phyloP scores from a whole-genome alignment of 2,329 filamentous ascomycete genomes.

The Alternaria sp. region DNA sequence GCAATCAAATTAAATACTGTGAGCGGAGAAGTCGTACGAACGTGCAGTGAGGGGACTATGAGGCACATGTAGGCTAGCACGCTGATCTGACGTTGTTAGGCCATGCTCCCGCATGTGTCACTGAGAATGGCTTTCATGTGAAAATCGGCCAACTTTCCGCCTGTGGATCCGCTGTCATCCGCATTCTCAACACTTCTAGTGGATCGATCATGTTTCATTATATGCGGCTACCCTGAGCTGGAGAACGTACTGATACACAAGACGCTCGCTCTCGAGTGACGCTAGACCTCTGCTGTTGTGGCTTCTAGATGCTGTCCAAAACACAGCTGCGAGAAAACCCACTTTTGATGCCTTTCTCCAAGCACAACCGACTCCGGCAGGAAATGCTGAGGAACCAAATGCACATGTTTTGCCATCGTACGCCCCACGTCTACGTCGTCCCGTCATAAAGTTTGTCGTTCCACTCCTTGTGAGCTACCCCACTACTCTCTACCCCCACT shows the following conservation, averaged over 20 bases:
- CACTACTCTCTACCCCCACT: conserved; percentile 13
- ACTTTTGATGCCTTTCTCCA: conserved; percentile 39
- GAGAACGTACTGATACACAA: conserved; percentile 27
- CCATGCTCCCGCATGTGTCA: conserved; percentile 20
- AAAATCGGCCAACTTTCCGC: conserved; percentile 33
- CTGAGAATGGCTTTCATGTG: conserved; percentile 35
- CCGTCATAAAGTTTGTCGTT: conserved; percentile 25
- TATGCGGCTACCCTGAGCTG: conserved; percentile 32
- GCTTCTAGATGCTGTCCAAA: conserved; percentile 26
- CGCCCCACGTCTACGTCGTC: conserved; percentile 23
- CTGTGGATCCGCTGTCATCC: conserved; percentile 25
- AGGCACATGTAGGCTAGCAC: conserved; percentile 17
- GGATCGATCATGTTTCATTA: conserved; percentile 34
- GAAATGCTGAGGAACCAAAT: conserved; percentile 45
- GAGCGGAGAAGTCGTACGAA: conserved; percentile 12
- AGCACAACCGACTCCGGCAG: conserved; percentile 40
- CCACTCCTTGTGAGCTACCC: conserved; percentile 13
- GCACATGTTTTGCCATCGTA: conserved; percentile 32
- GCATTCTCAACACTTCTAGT: conserved; percentile 25
- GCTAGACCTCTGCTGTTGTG: conserved; percentile 23
- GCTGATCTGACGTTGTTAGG: conserved; percentile 20
- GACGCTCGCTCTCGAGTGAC: conserved; percentile 21
- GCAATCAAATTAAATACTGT: conserved; percentile 22
- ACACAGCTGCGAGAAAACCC: conserved; percentile 24
- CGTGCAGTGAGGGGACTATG: conserved; percentile 19